Evolutionary conservation across 2,329 filamentous ascomycete genomes (phyloP).

Genomic region (Fusarium irregulare): DNA sequence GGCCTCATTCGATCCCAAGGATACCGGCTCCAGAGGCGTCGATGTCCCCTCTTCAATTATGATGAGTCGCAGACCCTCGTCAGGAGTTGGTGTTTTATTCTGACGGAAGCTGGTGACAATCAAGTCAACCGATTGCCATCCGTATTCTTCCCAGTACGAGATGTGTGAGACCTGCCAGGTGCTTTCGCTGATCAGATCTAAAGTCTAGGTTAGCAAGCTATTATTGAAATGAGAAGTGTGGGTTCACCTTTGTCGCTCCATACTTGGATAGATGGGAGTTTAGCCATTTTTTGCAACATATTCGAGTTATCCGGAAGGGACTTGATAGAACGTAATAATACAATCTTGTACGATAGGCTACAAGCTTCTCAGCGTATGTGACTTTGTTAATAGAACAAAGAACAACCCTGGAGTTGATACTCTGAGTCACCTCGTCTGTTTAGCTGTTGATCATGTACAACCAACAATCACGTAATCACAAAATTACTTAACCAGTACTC

Average conservation of each 20-base stretch:
- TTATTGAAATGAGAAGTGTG: not conserved
- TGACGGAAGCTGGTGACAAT: not conserved
- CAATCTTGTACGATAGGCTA: not conserved
- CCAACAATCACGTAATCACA: not conserved
- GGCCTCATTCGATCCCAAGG: not conserved
- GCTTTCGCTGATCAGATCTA: not conserved
- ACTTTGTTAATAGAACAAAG: not conserved
- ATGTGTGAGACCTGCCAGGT: conserved; percentile 4
- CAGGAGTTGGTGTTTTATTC: not conserved
- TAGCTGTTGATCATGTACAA: not conserved
- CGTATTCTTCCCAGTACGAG: conserved; percentile 1
- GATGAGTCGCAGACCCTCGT: not conserved
- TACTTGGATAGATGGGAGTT: not conserved
- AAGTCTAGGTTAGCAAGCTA: not conserved
- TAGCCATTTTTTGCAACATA: not conserved
- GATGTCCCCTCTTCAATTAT: not conserved
- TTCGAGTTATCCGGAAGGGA: not conserved
- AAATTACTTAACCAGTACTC: not conserved
- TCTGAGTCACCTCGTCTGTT: not conserved
- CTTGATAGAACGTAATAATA: not conserved
- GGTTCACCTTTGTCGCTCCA: not conserved
- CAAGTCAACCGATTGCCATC: conserved; percentile 11
- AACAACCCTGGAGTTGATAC: not conserved
- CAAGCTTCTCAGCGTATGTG: not conserved
- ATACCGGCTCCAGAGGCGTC: not conserved